phyloP scores from a whole-genome alignment of 306 rosid species.

The Hippophae gyantsensis region DNA sequence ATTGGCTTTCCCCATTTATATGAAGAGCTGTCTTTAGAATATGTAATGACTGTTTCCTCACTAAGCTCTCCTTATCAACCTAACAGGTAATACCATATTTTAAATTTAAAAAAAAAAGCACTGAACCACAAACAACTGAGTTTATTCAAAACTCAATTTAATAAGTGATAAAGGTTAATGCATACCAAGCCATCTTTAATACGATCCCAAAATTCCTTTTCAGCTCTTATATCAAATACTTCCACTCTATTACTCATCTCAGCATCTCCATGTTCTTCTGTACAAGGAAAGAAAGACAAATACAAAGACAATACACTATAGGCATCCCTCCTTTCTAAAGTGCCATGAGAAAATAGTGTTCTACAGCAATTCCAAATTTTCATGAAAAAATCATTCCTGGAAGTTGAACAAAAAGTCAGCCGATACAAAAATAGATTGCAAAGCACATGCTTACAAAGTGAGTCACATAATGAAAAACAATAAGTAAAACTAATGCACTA shows the following conservation, averaged over 20 bases:
- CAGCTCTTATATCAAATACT: slow-evolving; percentile 56
- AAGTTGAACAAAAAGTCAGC: slow-evolving; percentile 29
- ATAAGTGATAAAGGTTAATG: slow-evolving; percentile 8
- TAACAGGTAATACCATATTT: slow-evolving; percentile 21
- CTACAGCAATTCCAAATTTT: slow-evolving; percentile 79
- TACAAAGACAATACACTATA: slow-evolving; percentile 62
- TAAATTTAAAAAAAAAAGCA: not conserved
- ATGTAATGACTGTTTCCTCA: slow-evolving; percentile 80
- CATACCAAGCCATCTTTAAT: slow-evolving; percentile 79
- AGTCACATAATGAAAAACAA: not conserved
- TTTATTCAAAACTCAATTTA: slow-evolving; percentile 15
- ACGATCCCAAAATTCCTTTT: slow-evolving; percentile 74
- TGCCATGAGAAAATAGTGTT: slow-evolving; percentile 61
- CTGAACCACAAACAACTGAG: slow-evolving; percentile 17
- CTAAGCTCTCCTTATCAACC: slow-evolving; percentile 80
- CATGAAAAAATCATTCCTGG: slow-evolving; percentile 55
- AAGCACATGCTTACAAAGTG: slow-evolving; percentile 3
- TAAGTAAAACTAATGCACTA: slow-evolving; percentile 4
- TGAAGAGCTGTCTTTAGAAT: slow-evolving; percentile 49
- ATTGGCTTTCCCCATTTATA: slow-evolving; percentile 26
- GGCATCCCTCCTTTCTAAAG: slow-evolving; percentile 80
- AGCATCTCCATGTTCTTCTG: slow-evolving; percentile 39
- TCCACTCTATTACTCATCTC: slow-evolving; percentile 22
- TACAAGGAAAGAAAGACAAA: slow-evolving; percentile 46
- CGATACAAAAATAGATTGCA: slow-evolving; percentile 7